Evolutionary conservation across 306 rosid genomes (phyloP).

Genomic region (Vicia sativa): DNA sequence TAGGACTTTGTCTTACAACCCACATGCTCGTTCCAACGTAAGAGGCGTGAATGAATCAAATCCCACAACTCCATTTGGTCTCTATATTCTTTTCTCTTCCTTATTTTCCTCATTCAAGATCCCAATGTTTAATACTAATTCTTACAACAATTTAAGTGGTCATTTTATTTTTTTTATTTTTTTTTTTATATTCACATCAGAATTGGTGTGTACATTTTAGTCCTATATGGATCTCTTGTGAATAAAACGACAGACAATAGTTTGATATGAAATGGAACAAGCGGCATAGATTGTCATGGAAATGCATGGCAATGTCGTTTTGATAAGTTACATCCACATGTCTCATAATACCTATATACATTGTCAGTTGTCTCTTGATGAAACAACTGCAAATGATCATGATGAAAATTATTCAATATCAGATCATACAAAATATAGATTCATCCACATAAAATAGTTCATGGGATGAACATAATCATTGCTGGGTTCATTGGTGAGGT

Average conservation of each 20-base stretch:
- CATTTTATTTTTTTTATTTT: no score
- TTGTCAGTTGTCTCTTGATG: slow-evolving; percentile 37
- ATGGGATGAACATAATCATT: no score
- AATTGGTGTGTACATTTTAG: neutral
- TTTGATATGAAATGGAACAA: slow-evolving; percentile 31
- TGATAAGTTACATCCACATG: slow-evolving; percentile 55
- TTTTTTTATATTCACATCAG: neutral
- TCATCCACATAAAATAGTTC: neutral
- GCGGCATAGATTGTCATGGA: slow-evolving; percentile 50
- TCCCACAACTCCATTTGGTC: slow-evolving; percentile 45
- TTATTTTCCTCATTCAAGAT: slow-evolving; percentile 4
- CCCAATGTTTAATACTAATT: slow-evolving; percentile 14
- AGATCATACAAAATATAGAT: slow-evolving; percentile 6
- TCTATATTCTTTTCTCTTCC: neutral
- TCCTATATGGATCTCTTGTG: slow-evolving; percentile 39
- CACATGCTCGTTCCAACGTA: slow-evolving; percentile 67
- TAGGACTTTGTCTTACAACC: slow-evolving; percentile 39
- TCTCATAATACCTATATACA: slow-evolving; percentile 40
- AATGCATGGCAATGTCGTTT: slow-evolving; percentile 43
- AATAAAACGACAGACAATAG: slow-evolving; percentile 36
- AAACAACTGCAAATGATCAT: slow-evolving; percentile 32
- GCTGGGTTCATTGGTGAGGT: no score
- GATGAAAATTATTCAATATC: slow-evolving; percentile 27
- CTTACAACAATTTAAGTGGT: neutral
- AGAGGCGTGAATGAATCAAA: slow-evolving; percentile 74